These are phyloP conservation scores for Aspergillus cavernicola DNA, from an alignment of 495 filamentous ascomycete species.

Conservation along the genomic window DNA sequence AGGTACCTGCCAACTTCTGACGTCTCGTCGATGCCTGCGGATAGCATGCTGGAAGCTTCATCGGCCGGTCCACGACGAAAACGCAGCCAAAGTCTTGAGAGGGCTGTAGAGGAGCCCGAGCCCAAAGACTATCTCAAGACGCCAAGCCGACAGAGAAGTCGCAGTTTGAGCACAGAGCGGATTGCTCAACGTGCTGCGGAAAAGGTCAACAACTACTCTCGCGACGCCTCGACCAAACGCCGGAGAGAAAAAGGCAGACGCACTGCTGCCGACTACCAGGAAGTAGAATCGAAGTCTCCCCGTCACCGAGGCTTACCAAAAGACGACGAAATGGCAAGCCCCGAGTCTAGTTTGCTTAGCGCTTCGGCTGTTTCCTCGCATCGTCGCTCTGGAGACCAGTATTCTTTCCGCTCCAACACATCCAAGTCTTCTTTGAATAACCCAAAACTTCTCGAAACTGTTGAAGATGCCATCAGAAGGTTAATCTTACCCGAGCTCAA, in stretches of 20 bases:
- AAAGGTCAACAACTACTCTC: slow-evolving; percentile 53
- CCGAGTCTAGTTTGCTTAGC: slow-evolving; percentile 72
- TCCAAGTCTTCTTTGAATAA: slow-evolving; percentile 92
- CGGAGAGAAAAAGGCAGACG: slow-evolving; percentile 53
- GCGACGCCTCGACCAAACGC: slow-evolving; percentile 48
- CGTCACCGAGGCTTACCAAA: slow-evolving; percentile 60
- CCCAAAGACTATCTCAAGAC: slow-evolving; percentile 60
- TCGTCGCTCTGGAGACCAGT: slow-evolving; percentile 67
- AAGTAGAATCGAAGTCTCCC: slow-evolving; percentile 53
- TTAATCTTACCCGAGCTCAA: slow-evolving; percentile 90
- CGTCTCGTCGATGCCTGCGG: slow-evolving; percentile 84
- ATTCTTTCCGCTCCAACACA: slow-evolving; percentile 70
- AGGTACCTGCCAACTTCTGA: slow-evolving; percentile 67
- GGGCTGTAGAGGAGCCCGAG: slow-evolving; percentile 37
- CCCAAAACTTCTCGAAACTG: slow-evolving; percentile 88
- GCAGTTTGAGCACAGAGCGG: slow-evolving; percentile 71
- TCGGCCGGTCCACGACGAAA: slow-evolving; percentile 47
- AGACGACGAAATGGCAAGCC: slow-evolving; percentile 59
- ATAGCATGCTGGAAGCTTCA: slow-evolving; percentile 80
- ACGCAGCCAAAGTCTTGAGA: slow-evolving; percentile 56
- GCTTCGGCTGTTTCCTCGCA: slow-evolving; percentile 65
- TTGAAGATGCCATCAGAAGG: slow-evolving; percentile 91
- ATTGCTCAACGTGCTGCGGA: slow-evolving; percentile 68
- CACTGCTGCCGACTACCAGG: slow-evolving; percentile 58
- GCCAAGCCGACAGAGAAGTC: slow-evolving; percentile 59